Percentiles rank a stretch among this genome's conserved stretches.
These are phyloP conservation scores for Reutealis trisperma DNA, from an alignment of 345 rosid species.

Conservation along the genomic window DNA sequence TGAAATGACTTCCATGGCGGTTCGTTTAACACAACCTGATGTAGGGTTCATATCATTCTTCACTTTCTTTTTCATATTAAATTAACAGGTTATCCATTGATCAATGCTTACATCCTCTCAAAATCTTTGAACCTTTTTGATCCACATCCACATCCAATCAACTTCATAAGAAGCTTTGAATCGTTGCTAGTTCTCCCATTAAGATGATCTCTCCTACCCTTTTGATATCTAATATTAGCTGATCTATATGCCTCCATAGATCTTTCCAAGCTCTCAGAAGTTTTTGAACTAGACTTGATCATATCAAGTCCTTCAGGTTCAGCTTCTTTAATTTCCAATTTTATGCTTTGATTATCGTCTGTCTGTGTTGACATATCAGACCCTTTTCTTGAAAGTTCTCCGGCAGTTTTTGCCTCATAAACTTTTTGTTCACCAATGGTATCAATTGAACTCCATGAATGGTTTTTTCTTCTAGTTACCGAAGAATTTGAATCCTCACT, in stretches of 20 bases:
- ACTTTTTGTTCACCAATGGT: constrained; percentile 22
- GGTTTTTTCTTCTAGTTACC: constrained; percentile 13
- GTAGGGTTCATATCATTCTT: too few species aligned
- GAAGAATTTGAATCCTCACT: constrained; percentile 32
- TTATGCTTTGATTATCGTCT: background rate
- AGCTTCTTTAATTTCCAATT: background rate
- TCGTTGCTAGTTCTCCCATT: constrained; percentile 3
- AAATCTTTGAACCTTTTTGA: constrained; percentile 18
- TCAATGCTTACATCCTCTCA: background rate
- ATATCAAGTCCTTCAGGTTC: background rate
- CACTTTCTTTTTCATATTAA: background rate
- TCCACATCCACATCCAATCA: constrained; percentile 24
- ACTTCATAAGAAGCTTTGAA: constrained; percentile 15
- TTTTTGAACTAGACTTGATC: background rate
- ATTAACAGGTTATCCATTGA: background rate
- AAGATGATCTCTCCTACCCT: background rate
- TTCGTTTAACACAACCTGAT: too few species aligned
- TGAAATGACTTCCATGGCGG: too few species aligned
- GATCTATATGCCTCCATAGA: background rate
- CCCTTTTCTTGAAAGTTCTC: constrained; percentile 12
- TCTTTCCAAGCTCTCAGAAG: background rate
- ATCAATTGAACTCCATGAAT: constrained; percentile 23
- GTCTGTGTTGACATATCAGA: constrained; percentile 10
- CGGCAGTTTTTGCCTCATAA: constrained; percentile 29
- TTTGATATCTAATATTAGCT: background rate